These are phyloP conservation scores for Verticillium longisporum DNA, from an alignment of 2,329 filamentous ascomycete genomes.

Conservation along the genomic window DNA sequence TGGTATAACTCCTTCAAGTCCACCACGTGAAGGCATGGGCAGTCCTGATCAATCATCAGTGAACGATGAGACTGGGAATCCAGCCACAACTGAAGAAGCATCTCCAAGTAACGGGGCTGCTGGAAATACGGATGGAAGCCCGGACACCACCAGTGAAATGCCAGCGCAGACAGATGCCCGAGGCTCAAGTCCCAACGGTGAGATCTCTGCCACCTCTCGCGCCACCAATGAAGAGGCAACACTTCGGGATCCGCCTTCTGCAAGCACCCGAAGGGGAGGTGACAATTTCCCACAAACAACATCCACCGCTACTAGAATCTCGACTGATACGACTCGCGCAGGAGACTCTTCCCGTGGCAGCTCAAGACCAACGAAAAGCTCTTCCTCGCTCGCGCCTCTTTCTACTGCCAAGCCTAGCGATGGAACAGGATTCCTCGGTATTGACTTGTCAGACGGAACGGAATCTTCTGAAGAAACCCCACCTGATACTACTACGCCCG, in stretches of 20 bases:
- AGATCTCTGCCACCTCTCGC: neutral
- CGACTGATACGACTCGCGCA: neutral
- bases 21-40: neutral
- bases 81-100: neutral
- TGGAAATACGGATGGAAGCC: neutral
- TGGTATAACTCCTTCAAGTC: neutral
- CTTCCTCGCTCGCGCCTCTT: neutral
- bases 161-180: neutral
- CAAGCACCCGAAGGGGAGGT: neutral
- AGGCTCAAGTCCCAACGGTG: neutral
- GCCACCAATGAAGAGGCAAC: neutral
- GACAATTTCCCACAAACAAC: neutral
- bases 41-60: neutral
- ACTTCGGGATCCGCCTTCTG: neutral
- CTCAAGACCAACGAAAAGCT: neutral
- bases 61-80: neutral
- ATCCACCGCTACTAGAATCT: neutral
- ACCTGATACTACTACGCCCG: neutral
- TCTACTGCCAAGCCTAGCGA: neutral
- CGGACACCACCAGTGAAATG: neutral
- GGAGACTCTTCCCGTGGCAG: neutral
- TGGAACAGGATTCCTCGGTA: neutral
- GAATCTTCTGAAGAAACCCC: neutral
- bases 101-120: neutral
- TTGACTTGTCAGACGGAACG: neutral